Evolutionary conservation across 164 flowering plant genomes (phyloP).

Genomic region (Echeveria elegans): DNA sequence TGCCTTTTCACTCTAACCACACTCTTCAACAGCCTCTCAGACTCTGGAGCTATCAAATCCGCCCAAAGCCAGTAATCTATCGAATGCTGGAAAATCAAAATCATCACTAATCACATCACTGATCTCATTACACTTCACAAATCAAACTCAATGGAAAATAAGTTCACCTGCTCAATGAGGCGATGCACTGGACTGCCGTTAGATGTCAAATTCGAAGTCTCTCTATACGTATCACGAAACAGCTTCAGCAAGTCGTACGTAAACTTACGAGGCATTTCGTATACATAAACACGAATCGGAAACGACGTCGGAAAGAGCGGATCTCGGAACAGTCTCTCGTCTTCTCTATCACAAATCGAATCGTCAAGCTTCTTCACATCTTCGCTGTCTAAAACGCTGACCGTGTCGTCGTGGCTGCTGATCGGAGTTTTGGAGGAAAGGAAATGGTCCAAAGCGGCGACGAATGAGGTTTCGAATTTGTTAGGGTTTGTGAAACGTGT

Average conservation of each 20-base stretch:
- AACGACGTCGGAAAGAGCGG: constrained; percentile 21
- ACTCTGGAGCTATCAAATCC: constrained; percentile 81
- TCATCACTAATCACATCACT: too few relatives aligned
- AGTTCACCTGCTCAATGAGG: constrained; percentile 75
- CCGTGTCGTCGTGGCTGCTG: constrained; percentile 26
- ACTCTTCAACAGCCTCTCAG: constrained; percentile 72
- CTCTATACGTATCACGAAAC: constrained; percentile 60
- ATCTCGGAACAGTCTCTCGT: constrained; percentile 28
- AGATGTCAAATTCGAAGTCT: constrained; percentile 79
- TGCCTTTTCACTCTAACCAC: constrained; percentile 68
- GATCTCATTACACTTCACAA: not conserved
- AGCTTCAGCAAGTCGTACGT: constrained; percentile 85
- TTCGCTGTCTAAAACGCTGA: constrained; percentile 12
- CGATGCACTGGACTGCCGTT: constrained; percentile 99
- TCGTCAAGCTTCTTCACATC: constrained; percentile 38
- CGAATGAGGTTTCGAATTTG: constrained; percentile 52
- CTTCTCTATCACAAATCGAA: constrained; percentile 37
- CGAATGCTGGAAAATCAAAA: constrained; percentile 60
- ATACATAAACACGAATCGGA: constrained; percentile 70
- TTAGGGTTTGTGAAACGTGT: constrained; percentile 11
- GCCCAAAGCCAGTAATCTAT: constrained; percentile 98
- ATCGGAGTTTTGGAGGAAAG: constrained; percentile 25
- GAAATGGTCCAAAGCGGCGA: constrained; percentile 61
- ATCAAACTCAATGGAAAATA: not conserved
- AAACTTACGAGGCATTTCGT: constrained; percentile 85